Evolutionary conservation across 2,329 filamentous ascomycete species (phyloP).

Genomic region (Diplodia sapinea): DNA sequence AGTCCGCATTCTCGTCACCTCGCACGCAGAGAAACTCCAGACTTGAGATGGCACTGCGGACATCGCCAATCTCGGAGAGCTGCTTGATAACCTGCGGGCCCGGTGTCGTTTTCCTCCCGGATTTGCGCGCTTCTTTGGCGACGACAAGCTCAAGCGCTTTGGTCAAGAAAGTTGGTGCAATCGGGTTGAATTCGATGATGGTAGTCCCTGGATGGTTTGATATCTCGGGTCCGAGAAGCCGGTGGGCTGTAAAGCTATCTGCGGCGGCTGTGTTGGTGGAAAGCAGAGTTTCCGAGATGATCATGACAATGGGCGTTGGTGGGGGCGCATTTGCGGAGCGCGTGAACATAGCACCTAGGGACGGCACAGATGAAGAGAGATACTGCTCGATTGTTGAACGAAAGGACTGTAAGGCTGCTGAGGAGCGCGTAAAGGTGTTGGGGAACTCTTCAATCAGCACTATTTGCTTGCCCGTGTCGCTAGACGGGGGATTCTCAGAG

Average conservation of each 20-base stretch:
- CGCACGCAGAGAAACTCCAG: conserved; percentile 91
- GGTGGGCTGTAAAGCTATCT: conserved; percentile 91
- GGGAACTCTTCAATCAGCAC: conserved; percentile 59
- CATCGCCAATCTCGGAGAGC: conserved; percentile 86
- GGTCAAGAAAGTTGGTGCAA: conserved; percentile 82
- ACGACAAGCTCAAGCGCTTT: conserved; percentile 85
- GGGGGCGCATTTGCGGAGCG: conserved; percentile 37
- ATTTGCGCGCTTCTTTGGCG: conserved; percentile 81
- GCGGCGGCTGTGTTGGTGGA: conserved; percentile 83
- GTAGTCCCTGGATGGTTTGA: conserved; percentile 78
- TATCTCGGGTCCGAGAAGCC: conserved; percentile 85
- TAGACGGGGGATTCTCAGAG: not conserved
- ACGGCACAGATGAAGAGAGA: conserved; percentile 69
- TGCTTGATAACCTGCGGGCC: conserved; percentile 78
- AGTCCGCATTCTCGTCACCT: conserved; percentile 79
- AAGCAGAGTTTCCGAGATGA: conserved; percentile 88
- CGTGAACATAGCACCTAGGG: conserved; percentile 54
- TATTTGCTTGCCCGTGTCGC: conserved; percentile 43
- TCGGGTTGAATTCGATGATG: conserved; percentile 89
- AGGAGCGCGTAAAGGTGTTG: conserved; percentile 55
- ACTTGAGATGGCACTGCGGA: conserved; percentile 88
- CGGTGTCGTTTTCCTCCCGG: conserved; percentile 74
- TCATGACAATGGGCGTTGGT: conserved; percentile 73
- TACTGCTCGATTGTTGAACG: conserved; percentile 76
- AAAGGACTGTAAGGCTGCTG: conserved; percentile 59